Evolutionary conservation across 257 asterid genomes (phyloP), one percentile per base, ranked within the genome.

Genomic region (Ophiorrhiza pumila): DNA sequence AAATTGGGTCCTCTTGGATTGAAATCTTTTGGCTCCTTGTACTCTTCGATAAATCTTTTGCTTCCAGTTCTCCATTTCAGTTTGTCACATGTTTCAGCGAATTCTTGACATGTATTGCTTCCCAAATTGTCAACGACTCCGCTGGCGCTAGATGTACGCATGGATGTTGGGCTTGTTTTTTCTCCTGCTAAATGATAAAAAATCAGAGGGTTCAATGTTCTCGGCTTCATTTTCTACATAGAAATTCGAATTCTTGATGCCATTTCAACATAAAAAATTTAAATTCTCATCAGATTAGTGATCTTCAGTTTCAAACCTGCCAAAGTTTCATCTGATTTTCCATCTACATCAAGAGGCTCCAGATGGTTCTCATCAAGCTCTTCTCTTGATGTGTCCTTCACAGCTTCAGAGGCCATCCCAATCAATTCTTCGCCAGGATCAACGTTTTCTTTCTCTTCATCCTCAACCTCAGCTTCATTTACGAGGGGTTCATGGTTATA

Each of bases 1-100:
- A 89, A 89, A 78, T 93, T 89, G 7, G 98, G 98, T 9, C 47
- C 89, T 71, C 91, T 85, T 57, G 90, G 97, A 73, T 89, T 89
- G 88, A 88, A 93, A 39, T 35, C 79, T 34, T 80, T 80, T 10
- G 35, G 59, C 61, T 87, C 95, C 50, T 85, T 78, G 15, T 37
- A 17, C 35, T 85, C 87, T 68, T 66, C 41, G 3, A 45, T 42
- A 39, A 53, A n/a, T 75, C 73, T 79, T 78, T 83, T 87, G 78
- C 77, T 20, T 66, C 82, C 80, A 34, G 23, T 34, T 69, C 39
- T 71, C 75, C 81, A 60, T 68, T 74, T 85, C 37, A 45, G 39
- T 7, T 47, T 84, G 29, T 1, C 63, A 69, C 78, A n/a, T 71
- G 42, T 42, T 29, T 68, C 62, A 45, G 67, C 43, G 50, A 53